Evolutionary conservation across 305 asterid species (phyloP), one percentile per base, ranked within the genome.

Genomic region (Galium porrigens): DNA sequence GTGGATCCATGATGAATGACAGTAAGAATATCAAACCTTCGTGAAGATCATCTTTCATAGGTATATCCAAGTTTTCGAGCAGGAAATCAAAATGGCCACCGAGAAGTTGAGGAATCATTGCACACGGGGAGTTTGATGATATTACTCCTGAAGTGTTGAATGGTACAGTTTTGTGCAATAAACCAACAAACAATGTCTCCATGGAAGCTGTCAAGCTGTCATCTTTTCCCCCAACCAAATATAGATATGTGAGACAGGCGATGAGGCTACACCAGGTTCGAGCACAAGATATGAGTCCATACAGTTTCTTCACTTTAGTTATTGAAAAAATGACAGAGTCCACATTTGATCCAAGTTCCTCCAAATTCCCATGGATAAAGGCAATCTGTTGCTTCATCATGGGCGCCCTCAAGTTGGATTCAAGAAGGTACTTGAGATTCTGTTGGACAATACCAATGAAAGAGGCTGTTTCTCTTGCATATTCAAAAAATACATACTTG

Each of bases 1-100:
- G 30, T 1, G 30, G 57, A 18, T 52, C 64, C 39, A 52, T 30
- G 34, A 39, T 49, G 12, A 71, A 71, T 25, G 71, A 55, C 32
- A 66, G 29, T 39, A 71, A 41, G 53, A 53, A 36, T 2, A 25
- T 25, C 4, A 66, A 5, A 4, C 70, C 63, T 0, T 66, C 55
- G 0, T 6, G 42, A 12, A 66, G 6, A 3, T 12, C 34, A 15
- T 7, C 15, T 41, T 10, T 41, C 46, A 41, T 10, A 41, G 46
- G 46, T 10, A 9, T 41, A 41, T 1, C 42, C 42, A 58, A 1
- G n/a, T 65, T 25, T 30, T 65, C 33, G n/a, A 65, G 41, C 15
- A 66, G 63, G 18, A 25, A 14, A 25, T 54, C 70, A 55, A 66
- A 53, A 34, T 20, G 29, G 10, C 27, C 20, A 3, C 14, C 37